Conservation (phyloP, 2,329 filamentous ascomycete genomes). For the Teratosphaeria zuluensis region DNA sequence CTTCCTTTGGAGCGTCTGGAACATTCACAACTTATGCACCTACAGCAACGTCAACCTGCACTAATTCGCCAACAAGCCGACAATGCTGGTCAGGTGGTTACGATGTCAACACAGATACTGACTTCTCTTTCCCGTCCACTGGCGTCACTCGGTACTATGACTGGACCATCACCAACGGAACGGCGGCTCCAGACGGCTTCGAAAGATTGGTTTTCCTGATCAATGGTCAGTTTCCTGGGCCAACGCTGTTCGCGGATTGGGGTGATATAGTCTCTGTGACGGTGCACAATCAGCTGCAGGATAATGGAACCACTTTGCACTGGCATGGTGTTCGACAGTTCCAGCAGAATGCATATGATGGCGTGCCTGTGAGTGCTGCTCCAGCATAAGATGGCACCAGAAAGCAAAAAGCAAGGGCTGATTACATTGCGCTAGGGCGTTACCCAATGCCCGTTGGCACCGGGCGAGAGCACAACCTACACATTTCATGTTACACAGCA, state of each 20-base stretch:
- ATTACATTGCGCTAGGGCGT: background rate
- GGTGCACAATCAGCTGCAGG: slow-evolving; percentile 17
- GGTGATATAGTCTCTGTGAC: slow-evolving; percentile 19
- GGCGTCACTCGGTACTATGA: slow-evolving; percentile 22
- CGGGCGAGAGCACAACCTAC: slow-evolving; percentile 19
- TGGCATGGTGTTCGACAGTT: slow-evolving; percentile 2
- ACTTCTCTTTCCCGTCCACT: slow-evolving; percentile 17
- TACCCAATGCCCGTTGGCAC: slow-evolving; percentile 1
- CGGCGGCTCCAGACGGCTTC: slow-evolving; percentile 22
- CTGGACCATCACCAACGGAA: slow-evolving; percentile 18
- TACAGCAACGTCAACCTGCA: background rate
- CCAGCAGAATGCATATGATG: background rate
- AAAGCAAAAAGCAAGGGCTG: no score
- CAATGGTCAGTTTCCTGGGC: background rate
- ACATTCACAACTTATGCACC: background rate
- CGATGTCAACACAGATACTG: background rate
- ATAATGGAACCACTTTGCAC: slow-evolving; percentile 1
- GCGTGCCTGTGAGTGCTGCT: background rate
- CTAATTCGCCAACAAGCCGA: background rate
- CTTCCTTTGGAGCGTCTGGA: background rate
- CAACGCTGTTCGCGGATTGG: background rate
- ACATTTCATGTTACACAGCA: slow-evolving; percentile 25
- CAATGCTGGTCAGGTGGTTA: background rate
- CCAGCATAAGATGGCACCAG: background rate
- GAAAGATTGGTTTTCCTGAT: slow-evolving; percentile 1